Base-by-base conservation (phyloP, 1,139 yeast species). In the Torulaspora globosa region DNA sequence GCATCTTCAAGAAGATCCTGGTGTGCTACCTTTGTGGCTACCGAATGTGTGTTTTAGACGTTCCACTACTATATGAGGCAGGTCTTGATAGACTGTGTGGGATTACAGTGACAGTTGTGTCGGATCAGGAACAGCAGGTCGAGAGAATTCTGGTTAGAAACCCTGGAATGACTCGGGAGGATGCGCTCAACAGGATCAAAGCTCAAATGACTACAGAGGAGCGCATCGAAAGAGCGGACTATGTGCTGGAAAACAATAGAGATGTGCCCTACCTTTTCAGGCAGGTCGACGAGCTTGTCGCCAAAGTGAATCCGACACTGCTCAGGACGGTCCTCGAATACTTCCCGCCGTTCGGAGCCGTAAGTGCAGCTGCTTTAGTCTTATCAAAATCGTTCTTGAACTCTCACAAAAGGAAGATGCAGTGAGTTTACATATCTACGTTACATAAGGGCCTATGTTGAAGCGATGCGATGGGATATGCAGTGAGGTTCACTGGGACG, bases 31-130 rank as follows among this genome's bases (percentile, higher is more conserved):
- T 78, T 60, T 46, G 65, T 60, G 69, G 80, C 9, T 53, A 68
- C 35, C 65, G 71, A 12, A 58, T 88, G 59, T 89, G 90, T 11
- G 70, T 94, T 0, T 68, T 92, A 48, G 99, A 94, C 60, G 92
- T 92, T 1, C 99, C 99, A 0, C 70, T 94, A 33, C 70, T 94
- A 24, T 92, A 86, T 66, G 98, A 94, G 63, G 76, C 89, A 29
- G 78, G 80, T 1, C 71, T 92, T 54, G 80, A 87, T 60, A 62
- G 67, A 47, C 68, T 84, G 27, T 90, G 97, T 64, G 96, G 95
- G 0, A 63, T 71, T 7, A 77, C 84, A 0, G 65, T 92, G 1
- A 82, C 87, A 4, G 89, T 90, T 0, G 46, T 60, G 9, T 85
- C 96, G 55, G 70, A 72, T 7, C 70, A 70, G 18, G 74, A 74